A percentile compares a stretch with the other conserved stretches of the same genome.
phyloP scores from a whole-genome alignment of 2,329 filamentous ascomycete genomes.

The Aspergillus niger region DNA sequence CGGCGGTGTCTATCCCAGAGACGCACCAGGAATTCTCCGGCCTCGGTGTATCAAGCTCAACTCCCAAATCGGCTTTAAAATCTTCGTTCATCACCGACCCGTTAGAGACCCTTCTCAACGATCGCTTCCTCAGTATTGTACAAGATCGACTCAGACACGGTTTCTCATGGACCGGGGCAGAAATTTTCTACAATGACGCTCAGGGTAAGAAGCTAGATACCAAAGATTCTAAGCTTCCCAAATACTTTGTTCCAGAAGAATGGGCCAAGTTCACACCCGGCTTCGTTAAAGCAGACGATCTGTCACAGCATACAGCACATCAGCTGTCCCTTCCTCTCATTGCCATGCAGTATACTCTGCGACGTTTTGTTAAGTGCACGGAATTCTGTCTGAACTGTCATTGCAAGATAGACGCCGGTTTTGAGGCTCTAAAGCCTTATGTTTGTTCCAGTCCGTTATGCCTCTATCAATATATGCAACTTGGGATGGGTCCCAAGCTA shows the following conservation, averaged over 20 bases:
- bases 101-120: constrained; percentile 67
- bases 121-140: constrained; percentile 64
- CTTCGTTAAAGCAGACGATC: constrained; percentile 55
- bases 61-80: not conserved
- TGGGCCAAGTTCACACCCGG: constrained; percentile 35
- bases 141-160: constrained; percentile 57
- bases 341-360: constrained; percentile 73
- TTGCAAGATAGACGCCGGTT: constrained; percentile 62
- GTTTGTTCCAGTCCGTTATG: constrained; percentile 77
- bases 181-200: constrained; percentile 56
- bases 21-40: constrained; percentile 46
- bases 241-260: constrained; percentile 27
- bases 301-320: constrained; percentile 36
- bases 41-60: not conserved
- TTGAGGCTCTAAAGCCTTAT: constrained; percentile 60
- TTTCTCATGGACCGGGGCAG: constrained; percentile 69
- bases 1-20: constrained; percentile 53
- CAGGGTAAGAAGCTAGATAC: constrained; percentile 38
- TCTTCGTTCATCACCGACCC: constrained; percentile 67
- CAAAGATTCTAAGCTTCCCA: constrained; percentile 11
- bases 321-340: constrained; percentile 58
- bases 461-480: constrained; percentile 81
- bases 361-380: constrained; percentile 76
- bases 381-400: constrained; percentile 89
- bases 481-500: constrained; percentile 82